A percentile compares a stretch with the other conserved stretches of the same genome.
Evolutionary conservation across 2,329 filamentous ascomycete genomes (phyloP).

Genomic region (Teratosphaeria viscida): DNA sequence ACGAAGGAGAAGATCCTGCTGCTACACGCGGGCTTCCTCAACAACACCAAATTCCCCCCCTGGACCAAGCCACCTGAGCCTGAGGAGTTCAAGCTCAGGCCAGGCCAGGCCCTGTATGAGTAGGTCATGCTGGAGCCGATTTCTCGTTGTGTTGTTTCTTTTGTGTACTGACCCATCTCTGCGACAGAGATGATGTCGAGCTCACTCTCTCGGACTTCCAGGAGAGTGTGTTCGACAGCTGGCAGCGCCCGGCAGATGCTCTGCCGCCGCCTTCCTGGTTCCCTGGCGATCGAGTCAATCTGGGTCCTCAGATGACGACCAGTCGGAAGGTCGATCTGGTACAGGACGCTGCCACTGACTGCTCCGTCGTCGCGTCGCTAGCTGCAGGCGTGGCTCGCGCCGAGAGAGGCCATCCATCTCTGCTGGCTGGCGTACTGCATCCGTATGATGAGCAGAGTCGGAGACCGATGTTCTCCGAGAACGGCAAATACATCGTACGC

Average conservation of each 20-base stretch:
- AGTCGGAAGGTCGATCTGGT: conserved; percentile 65
- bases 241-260: conserved; percentile 67
- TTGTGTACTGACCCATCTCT: conserved; percentile 13
- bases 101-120: conserved; percentile 50
- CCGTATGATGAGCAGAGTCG: conserved; percentile 55
- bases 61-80: conserved; percentile 59
- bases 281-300: conserved; percentile 17
- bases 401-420: conserved; percentile 58
- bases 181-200: conserved; percentile 46
- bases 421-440: conserved; percentile 62
- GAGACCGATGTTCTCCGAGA: conserved; percentile 56
- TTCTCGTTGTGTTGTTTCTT: conserved; percentile 5
- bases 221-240: conserved; percentile 64
- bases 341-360: conserved; percentile 92
- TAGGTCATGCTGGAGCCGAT: conserved; percentile 33
- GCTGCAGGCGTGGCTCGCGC: conserved; percentile 68
- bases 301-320: conserved; percentile 46
- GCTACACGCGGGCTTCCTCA: conserved; percentile 65
- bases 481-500: conserved; percentile 83
- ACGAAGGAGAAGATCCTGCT: conserved; percentile 68
- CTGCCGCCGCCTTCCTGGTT: conserved; percentile 38
- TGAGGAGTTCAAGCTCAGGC: conserved; percentile 49
- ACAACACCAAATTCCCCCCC: conserved; percentile 73
- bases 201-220: conserved; percentile 69
- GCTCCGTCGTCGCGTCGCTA: conserved; percentile 90